Evolutionary conservation across 2,329 filamentous ascomycete genomes (phyloP).

Genomic region (Chaetomium strumarium): DNA sequence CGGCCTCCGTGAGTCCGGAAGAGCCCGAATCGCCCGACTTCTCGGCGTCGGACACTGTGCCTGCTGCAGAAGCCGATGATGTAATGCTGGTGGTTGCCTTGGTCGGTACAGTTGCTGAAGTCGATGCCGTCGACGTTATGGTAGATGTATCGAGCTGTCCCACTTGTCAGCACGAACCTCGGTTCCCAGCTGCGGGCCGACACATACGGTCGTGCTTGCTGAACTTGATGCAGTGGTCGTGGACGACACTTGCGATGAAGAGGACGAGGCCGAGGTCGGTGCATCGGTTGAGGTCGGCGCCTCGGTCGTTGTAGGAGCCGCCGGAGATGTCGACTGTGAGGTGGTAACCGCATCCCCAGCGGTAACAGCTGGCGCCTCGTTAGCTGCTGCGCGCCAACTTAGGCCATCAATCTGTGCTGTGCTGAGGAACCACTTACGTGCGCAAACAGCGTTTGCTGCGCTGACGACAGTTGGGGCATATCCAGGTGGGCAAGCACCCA

Average conservation of each 20-base stretch:
- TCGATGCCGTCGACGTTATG: constrained; percentile 1
- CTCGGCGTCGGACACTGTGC: constrained; percentile 9
- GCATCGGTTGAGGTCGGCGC: constrained; percentile 9
- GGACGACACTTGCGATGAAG: constrained; percentile 3
- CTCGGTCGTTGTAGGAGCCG: constrained; percentile 9
- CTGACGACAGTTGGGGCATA: constrained; percentile 17
- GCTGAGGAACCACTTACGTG: constrained; percentile 14
- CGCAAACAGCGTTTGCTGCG: constrained; percentile 21
- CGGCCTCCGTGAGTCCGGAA: constrained; percentile 35
- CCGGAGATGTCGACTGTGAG: background rate
- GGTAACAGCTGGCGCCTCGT: constrained; percentile 1
- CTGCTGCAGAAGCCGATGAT: constrained; percentile 4
- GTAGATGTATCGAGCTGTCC: constrained; percentile 10
- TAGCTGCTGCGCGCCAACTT: background rate
- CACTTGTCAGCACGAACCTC: constrained; percentile 1
- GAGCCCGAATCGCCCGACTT: background rate
- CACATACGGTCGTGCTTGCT: background rate
- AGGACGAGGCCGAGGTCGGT: constrained; percentile 8
- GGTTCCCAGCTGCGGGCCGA: background rate
- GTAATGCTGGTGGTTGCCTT: background rate
- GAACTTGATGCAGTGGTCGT: constrained; percentile 1
- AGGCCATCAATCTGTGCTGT: background rate
- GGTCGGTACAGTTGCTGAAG: constrained; percentile 1
- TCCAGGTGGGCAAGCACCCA: constrained; percentile 17
- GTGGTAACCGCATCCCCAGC: constrained; percentile 3